Percentiles rank a stretch among this genome's conserved stretches.
Conservation (phyloP, 2,329 filamentous ascomycete species). For the Cadophora gregata region DNA sequence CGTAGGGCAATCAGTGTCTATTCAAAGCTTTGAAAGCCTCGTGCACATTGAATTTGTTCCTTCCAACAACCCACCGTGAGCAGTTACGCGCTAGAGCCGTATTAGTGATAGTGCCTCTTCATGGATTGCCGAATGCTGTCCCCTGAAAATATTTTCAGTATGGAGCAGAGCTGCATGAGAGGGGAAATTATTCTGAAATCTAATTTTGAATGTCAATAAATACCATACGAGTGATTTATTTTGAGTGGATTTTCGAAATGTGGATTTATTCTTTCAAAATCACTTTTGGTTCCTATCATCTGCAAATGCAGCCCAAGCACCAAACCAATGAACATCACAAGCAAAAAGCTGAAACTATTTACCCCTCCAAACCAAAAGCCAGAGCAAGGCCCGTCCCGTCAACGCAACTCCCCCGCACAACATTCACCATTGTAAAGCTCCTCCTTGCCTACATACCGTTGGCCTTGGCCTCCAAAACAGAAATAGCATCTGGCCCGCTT, state of each 20-base stretch:
- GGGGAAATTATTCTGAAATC: neutral
- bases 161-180: neutral
- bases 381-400: constrained; percentile 28
- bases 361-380: constrained; percentile 27
- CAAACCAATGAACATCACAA: constrained; percentile 17
- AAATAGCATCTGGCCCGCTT: constrained; percentile 44
- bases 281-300: constrained; percentile 27
- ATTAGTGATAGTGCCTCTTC: constrained; percentile 2
- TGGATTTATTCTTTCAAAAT: constrained; percentile 12
- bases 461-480: constrained; percentile 49
- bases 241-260: neutral
- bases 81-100: neutral
- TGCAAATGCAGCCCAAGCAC: constrained; percentile 19
- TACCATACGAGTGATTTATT: neutral
- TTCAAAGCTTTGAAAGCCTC: neutral
- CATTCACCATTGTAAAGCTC: neutral
- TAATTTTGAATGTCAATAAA: neutral
- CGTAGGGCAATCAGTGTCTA: constrained; percentile 2
- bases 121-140: neutral
- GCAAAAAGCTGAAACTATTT: constrained; percentile 33
- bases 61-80: constrained; percentile 1
- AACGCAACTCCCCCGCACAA: constrained; percentile 23
- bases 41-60: constrained; percentile 11
- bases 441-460: constrained; percentile 42
- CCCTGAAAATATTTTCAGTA: constrained; percentile 18